Base-by-base conservation (phyloP, 768 basidiomycete species). In the Nidularia pulvinata region DNA sequence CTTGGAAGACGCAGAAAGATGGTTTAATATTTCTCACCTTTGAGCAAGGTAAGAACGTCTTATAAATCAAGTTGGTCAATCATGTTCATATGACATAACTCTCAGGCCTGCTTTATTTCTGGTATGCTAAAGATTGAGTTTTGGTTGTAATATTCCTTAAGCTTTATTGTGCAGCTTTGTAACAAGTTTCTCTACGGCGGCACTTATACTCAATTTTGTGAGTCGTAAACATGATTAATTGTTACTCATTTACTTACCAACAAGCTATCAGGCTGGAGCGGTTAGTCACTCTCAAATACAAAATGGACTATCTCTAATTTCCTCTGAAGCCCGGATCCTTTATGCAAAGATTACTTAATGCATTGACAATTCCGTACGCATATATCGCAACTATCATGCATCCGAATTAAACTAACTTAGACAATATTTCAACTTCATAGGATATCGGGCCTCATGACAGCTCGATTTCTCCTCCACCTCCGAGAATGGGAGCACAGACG, bases 391-490 rank as follows among this genome's bases (percentile, higher is more conserved):
- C 45, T 46, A 13, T 14, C 45, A 25, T 46, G 10, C 10, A 46
- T 25, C 22, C 9, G 11, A 10, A 16, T 39, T 19, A 13, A 46
- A 9, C 9, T 3, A 19, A 13, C 22, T 13, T 13, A 9, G 9
- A 34, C 13, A 32, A 33, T 33, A 10, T 39, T 4, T n/a, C 25
- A 2, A 1, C 5, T n/a, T 14, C 19, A 19, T 39, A 62, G 62
- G 22, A 35, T 64, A 5, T 64, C 62, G 7, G 61, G 61, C 4
- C 43, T 64, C 10, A 55, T 64, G 22, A 64, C 62, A 3, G 62
- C 62, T 7, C 63, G 61, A 6, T 64, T 64, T 42, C 54, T 64
- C 7, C 57, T 64, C 9, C 55, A 62, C 49, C 51, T 62, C 2
- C 55, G 61, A 33, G 49, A 44, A 43, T 64, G 59, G 55, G 57